Evolutionary conservation across 768 basidiomycete species (phyloP).

Genomic region (Lactarius vividus): DNA sequence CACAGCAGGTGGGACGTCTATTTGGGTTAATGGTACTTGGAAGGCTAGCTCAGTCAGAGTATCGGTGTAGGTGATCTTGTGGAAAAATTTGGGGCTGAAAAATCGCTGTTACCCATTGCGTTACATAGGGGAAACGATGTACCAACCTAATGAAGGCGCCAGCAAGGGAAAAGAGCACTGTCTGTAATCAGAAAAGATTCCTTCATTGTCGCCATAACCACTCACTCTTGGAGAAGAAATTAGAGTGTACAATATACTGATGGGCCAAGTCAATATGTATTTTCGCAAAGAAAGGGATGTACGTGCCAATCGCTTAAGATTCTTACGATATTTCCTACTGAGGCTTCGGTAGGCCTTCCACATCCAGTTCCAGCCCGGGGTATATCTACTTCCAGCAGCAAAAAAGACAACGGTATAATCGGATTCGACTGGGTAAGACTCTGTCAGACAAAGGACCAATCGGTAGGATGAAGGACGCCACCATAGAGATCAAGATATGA

Average conservation of each 20-base stretch:
- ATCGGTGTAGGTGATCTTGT: slow-evolving; percentile 72
- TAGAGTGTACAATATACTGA: slow-evolving; percentile 84
- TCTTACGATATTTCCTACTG: slow-evolving; percentile 83
- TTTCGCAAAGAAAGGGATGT: background rate
- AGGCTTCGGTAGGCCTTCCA: slow-evolving; percentile 86
- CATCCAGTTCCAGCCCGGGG: slow-evolving; percentile 86
- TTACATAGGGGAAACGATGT: background rate
- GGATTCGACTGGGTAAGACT: slow-evolving; percentile 63
- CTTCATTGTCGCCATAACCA: slow-evolving; percentile 30
- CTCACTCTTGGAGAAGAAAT: slow-evolving; percentile 79
- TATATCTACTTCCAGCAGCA: slow-evolving; percentile 71
- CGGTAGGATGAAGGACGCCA: slow-evolving; percentile 33
- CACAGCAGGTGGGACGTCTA: slow-evolving; percentile 79
- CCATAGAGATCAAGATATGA: slow-evolving; percentile 81
- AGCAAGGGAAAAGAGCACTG: slow-evolving; percentile 87
- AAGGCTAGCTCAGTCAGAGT: slow-evolving; percentile 77
- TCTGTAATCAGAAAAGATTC: slow-evolving; percentile 18
- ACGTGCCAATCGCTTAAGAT: slow-evolving; percentile 76
- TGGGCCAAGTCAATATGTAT: slow-evolving; percentile 17
- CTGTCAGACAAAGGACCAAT: background rate
- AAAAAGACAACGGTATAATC: slow-evolving; percentile 89
- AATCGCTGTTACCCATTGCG: background rate
- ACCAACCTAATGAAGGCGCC: slow-evolving; percentile 82
- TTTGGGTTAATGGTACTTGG: slow-evolving; percentile 80
- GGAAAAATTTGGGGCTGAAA: slow-evolving; percentile 81